These are phyloP conservation scores for Phytophthora kernoviae DNA, from an alignment of 352 stramenopile genomes.

Conservation along the genomic window DNA sequence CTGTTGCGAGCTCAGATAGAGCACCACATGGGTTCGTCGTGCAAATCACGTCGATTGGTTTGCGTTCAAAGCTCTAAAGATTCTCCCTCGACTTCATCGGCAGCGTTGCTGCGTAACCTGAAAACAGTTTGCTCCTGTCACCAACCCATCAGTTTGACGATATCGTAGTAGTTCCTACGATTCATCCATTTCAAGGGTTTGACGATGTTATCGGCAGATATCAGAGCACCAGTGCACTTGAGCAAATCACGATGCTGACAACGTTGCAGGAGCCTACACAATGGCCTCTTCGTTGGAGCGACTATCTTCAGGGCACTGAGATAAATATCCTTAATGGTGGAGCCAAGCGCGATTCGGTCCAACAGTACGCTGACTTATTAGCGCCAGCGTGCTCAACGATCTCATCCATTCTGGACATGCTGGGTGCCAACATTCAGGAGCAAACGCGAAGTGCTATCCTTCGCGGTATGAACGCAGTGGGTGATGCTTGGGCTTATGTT, in stretches of 20 bases:
- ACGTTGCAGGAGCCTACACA: constrained; percentile 20
- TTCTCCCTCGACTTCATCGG: constrained; percentile 8
- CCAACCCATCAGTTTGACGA: constrained; percentile 18
- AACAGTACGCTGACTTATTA: constrained; percentile 6
- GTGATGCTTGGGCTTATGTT: constrained; percentile 15
- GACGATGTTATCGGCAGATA: constrained; percentile 26
- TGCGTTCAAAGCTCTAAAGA: constrained; percentile 23
- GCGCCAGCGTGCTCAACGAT: constrained; percentile 11
- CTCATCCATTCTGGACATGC: constrained; percentile 18
- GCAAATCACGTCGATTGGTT: constrained; percentile 30
- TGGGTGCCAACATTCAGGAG: constrained; percentile 33
- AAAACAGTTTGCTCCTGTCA: constrained; percentile 16
- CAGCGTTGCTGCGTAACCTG: constrained; percentile 18
- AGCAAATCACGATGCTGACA: constrained; percentile 33
- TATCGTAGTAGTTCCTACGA: constrained; percentile 17
- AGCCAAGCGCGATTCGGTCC: not conserved
- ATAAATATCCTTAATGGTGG: constrained; percentile 16
- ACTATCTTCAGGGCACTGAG: constrained; percentile 4
- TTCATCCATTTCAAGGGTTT: constrained; percentile 27
- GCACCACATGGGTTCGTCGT: constrained; percentile 29
- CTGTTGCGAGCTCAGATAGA: constrained; percentile 32
- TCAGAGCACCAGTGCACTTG: constrained; percentile 4
- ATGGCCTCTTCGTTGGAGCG: constrained; percentile 20
- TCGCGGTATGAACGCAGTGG: constrained; percentile 15
- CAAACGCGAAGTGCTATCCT: constrained; percentile 22